These are phyloP conservation scores for Malassezia slooffiae DNA, from an alignment of 1,284 basidiomycete species.

Conservation along the genomic window DNA sequence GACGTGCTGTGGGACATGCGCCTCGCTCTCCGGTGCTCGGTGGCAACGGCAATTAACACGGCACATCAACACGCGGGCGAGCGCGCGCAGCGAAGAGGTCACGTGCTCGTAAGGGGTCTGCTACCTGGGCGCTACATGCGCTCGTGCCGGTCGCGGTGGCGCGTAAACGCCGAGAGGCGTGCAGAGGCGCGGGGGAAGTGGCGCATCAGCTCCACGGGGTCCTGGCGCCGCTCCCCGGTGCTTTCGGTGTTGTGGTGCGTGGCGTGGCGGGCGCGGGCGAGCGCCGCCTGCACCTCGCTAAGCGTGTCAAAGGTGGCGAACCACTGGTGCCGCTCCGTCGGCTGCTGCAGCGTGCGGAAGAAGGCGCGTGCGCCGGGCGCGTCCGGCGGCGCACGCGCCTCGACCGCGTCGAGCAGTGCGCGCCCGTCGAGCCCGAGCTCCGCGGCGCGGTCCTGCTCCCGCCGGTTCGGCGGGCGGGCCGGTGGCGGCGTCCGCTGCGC, in stretches of 20 bases:
- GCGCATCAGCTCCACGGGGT: too few species aligned
- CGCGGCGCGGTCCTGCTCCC: neutral
- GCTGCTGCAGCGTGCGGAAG: too few species aligned
- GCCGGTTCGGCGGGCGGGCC: neutral
- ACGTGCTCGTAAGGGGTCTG: too few species aligned
- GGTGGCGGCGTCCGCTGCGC: neutral
- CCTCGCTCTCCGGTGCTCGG: neutral
- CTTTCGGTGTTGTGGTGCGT: neutral
- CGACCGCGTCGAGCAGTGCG: too few species aligned
- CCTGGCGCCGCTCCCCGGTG: too few species aligned
- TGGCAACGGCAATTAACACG: too few species aligned
- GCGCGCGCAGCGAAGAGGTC: too few species aligned
- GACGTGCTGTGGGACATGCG: too few species aligned
- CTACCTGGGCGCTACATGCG: too few species aligned
- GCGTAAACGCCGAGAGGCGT: too few species aligned
- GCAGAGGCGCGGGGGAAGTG: neutral
- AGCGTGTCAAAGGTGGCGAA: slow-evolving; percentile 8
- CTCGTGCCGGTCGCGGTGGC: too few species aligned
- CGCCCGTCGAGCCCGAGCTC: neutral
- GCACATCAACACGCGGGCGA: neutral
- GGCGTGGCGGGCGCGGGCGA: too few species aligned
- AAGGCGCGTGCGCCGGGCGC: neutral
- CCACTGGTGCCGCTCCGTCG: neutral
- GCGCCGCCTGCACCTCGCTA: neutral
- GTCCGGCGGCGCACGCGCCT: neutral